A percentile compares a stretch with the other conserved stretches of the same genome.
Conservation (phyloP, 495 filamentous ascomycete genomes). For the Xylaria venustula region DNA sequence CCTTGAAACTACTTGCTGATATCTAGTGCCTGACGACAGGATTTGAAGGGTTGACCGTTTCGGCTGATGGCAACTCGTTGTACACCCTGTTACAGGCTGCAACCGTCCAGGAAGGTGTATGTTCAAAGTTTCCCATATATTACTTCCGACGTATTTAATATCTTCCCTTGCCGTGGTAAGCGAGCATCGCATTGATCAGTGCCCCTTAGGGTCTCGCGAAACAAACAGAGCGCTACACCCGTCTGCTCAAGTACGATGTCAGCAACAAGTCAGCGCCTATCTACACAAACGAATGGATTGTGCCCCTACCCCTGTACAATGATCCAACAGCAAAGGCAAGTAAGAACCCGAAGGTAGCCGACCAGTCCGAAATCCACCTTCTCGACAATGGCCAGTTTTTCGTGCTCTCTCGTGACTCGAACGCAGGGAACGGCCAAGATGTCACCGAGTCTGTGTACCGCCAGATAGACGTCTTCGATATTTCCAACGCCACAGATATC, state of each 20-base stretch:
- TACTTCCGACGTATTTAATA: background rate
- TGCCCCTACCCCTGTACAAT: conserved; percentile 60
- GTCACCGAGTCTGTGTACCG: conserved; percentile 61
- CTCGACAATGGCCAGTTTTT: conserved; percentile 66
- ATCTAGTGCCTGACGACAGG: conserved; percentile 12
- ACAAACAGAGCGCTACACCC: conserved; percentile 51
- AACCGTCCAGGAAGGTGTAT: conserved; percentile 63
- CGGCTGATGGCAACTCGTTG: conserved; percentile 61
- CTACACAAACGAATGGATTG: conserved; percentile 65
- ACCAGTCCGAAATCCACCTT: conserved; percentile 69
- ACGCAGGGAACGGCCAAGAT: conserved; percentile 57
- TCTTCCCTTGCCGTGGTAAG: conserved; percentile 10
- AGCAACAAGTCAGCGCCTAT: conserved; percentile 24
- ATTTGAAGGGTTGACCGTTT: conserved; percentile 69
- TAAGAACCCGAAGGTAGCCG: conserved; percentile 52
- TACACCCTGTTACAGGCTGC: conserved; percentile 71
- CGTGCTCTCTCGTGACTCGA: conserved; percentile 66
- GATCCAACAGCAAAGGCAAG: conserved; percentile 35
- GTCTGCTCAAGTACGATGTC: conserved; percentile 66
- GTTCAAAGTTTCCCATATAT: conserved; percentile 9
- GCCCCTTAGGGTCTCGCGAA: conserved; percentile 37
- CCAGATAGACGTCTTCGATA: conserved; percentile 72
- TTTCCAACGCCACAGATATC: conserved; percentile 64
- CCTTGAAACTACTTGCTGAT: background rate
- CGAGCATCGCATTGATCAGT: background rate